These are phyloP conservation scores for Backusella tuberculispora DNA, from an alignment of 192 early-diverging fungal genomes.

Conservation along the genomic window DNA sequence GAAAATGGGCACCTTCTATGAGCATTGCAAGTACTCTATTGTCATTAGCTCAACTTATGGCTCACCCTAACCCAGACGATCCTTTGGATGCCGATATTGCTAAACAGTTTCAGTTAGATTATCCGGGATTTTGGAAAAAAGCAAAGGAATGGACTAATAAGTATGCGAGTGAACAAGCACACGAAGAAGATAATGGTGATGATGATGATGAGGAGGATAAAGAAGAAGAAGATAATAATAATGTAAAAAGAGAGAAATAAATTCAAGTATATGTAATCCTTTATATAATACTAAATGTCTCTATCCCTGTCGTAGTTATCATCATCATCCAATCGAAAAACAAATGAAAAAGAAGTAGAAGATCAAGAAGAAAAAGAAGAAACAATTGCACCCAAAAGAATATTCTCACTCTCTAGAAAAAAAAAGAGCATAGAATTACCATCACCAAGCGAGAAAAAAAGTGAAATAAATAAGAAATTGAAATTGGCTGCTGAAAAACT, in stretches of 20 bases:
- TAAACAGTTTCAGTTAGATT: constrained; percentile 53
- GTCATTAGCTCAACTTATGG: constrained; percentile 61
- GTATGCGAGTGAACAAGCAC: constrained; percentile 37
- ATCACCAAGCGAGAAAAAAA: not conserved
- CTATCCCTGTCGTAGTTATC: too few relatives aligned
- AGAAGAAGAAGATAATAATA: not conserved
- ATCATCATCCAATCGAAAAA: too few relatives aligned
- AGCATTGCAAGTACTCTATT: constrained; percentile 64
- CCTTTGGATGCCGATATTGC: constrained; percentile 74
- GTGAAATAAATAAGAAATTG: not conserved
- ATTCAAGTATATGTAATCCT: too few relatives aligned
- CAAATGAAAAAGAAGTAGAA: not conserved
- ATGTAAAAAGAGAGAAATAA: too few relatives aligned
- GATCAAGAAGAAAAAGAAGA: not conserved
- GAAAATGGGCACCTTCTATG: constrained; percentile 71
- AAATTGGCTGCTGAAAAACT: not conserved
- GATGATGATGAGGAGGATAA: not conserved
- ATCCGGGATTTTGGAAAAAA: constrained; percentile 45
- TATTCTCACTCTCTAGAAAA: not conserved
- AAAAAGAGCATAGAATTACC: not conserved
- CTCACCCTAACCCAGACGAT: constrained; percentile 73
- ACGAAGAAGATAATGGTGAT: not conserved
- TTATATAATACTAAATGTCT: too few relatives aligned
- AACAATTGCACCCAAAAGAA: not conserved
- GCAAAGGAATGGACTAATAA: constrained; percentile 46